These are phyloP conservation scores for Colletotrichum tropicicola DNA, from an alignment of 2,329 filamentous ascomycete species.

Conservation along the genomic window DNA sequence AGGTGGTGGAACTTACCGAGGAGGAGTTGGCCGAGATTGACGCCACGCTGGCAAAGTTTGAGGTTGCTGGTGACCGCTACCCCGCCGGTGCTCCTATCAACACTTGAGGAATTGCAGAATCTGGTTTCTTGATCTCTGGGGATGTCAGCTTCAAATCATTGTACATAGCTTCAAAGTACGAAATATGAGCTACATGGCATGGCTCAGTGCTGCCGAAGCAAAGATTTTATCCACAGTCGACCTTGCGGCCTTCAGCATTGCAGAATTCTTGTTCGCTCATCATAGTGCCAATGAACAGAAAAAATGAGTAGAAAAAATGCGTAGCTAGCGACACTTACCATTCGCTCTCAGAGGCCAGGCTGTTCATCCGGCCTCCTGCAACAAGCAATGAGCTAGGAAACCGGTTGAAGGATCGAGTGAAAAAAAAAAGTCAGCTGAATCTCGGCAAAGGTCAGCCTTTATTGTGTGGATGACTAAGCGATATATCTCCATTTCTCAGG, in stretches of 20 bases:
- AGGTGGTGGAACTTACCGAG: slow-evolving; percentile 55
- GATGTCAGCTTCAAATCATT: background rate
- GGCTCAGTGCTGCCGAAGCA: slow-evolving; percentile 30
- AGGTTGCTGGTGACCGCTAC: slow-evolving; percentile 59
- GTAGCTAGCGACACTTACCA: slow-evolving; percentile 26
- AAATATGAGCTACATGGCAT: background rate
- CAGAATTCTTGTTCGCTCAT: slow-evolving; percentile 54
- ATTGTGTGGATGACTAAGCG: slow-evolving; percentile 18
- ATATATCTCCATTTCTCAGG: no score
- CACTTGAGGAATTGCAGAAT: slow-evolving; percentile 39
- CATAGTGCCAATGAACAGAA: slow-evolving; percentile 34
- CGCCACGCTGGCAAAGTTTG: slow-evolving; percentile 55
- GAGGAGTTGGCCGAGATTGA: slow-evolving; percentile 62
- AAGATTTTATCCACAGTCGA: slow-evolving; percentile 43
- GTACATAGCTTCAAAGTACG: background rate
- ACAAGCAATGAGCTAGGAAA: background rate
- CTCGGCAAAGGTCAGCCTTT: slow-evolving; percentile 4
- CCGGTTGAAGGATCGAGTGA: background rate
- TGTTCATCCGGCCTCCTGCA: background rate
- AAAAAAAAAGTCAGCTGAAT: slow-evolving; percentile 1
- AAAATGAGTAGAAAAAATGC: slow-evolving; percentile 39
- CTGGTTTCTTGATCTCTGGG: background rate
- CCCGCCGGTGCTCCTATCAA: slow-evolving; percentile 44
- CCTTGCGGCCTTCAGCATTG: slow-evolving; percentile 52
- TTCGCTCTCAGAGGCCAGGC: background rate